Percentiles rank a stretch among this genome's conserved stretches.
Evolutionary conservation across 202 grass and related monocot genomes (phyloP).

Genomic region (Schoenoplectus triqueter): DNA sequence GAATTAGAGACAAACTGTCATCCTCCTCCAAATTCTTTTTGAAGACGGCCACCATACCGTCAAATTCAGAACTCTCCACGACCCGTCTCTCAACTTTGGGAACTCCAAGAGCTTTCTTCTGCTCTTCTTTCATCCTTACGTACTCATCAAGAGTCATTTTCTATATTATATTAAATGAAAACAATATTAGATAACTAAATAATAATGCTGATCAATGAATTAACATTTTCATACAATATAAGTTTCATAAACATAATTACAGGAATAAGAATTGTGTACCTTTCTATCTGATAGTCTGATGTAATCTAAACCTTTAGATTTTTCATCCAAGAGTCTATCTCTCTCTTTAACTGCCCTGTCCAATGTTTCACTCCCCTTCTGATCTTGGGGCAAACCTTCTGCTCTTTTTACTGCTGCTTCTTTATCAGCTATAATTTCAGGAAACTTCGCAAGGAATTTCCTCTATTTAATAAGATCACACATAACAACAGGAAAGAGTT

Average conservation of each 20-base stretch:
- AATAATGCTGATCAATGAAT: neutral
- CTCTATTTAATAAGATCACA: neutral
- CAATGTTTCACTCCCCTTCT: neutral
- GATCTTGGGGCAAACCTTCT: neutral
- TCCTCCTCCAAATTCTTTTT: conserved; percentile 49
- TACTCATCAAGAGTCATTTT: conserved; percentile 62
- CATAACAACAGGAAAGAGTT: neutral
- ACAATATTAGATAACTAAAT: neutral
- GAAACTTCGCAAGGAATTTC: neutral
- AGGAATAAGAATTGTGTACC: conserved; percentile 13
- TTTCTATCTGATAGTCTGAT: conserved; percentile 4
- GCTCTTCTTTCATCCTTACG: conserved; percentile 50
- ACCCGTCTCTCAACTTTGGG: conserved; percentile 34
- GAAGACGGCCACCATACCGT: conserved; percentile 25
- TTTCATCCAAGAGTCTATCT: neutral
- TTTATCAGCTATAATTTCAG: neutral
- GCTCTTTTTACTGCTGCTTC: neutral
- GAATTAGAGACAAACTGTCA: conserved; percentile 24
- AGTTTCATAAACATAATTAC: neutral
- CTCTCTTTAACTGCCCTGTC: neutral
- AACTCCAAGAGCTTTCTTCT: conserved; percentile 34
- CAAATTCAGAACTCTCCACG: conserved; percentile 37
- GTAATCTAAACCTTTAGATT: neutral
- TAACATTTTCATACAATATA: neutral
- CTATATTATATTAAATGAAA: conserved; percentile 32